Conservation (phyloP, 768 basidiomycete genomes). For the Macrolepiota dolichaula region DNA sequence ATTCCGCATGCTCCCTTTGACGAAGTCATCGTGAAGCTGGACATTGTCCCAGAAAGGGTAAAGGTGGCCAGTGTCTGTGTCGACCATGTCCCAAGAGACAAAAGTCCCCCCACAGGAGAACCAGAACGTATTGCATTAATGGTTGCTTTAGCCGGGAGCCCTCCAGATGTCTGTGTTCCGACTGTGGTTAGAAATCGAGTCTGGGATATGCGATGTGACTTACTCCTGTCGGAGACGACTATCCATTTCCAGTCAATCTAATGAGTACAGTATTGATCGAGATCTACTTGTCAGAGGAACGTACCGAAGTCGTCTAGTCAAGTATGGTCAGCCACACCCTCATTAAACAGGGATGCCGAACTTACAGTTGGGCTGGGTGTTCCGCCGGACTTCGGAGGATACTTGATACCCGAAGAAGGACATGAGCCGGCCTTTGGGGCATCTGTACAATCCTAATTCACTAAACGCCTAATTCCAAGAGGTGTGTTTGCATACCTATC, state of each 20-base stretch:
- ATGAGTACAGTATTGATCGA: neutral
- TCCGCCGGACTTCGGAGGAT: slow-evolving; percentile 50
- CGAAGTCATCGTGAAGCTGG: slow-evolving; percentile 54
- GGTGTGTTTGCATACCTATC: slow-evolving; percentile 39
- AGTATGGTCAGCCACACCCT: neutral
- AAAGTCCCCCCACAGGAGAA: slow-evolving; percentile 44
- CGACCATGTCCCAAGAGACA: slow-evolving; percentile 56
- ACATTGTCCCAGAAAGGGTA: slow-evolving; percentile 42
- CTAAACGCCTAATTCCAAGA: neutral
- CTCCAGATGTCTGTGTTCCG: slow-evolving; percentile 16
- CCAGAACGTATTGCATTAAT: slow-evolving; percentile 38
- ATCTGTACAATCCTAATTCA: slow-evolving; percentile 29
- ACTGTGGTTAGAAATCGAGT: neutral
- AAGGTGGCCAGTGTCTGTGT: slow-evolving; percentile 59
- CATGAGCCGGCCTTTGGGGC: slow-evolving; percentile 49
- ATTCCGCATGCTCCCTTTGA: slow-evolving; percentile 59
- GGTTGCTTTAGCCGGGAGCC: slow-evolving; percentile 43
- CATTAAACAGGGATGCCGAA: neutral
- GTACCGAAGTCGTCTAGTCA: slow-evolving; percentile 2
- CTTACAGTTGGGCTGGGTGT: slow-evolving; percentile 24
- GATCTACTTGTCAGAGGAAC: neutral
- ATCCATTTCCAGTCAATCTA: neutral
- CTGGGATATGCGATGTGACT: slow-evolving; percentile 2
- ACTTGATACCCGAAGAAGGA: slow-evolving; percentile 54
- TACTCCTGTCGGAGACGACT: slow-evolving; percentile 17